Evolutionary conservation across 768 basidiomycete genomes (phyloP).

Genomic region (Rhodosporidiobolus odoratus): DNA sequence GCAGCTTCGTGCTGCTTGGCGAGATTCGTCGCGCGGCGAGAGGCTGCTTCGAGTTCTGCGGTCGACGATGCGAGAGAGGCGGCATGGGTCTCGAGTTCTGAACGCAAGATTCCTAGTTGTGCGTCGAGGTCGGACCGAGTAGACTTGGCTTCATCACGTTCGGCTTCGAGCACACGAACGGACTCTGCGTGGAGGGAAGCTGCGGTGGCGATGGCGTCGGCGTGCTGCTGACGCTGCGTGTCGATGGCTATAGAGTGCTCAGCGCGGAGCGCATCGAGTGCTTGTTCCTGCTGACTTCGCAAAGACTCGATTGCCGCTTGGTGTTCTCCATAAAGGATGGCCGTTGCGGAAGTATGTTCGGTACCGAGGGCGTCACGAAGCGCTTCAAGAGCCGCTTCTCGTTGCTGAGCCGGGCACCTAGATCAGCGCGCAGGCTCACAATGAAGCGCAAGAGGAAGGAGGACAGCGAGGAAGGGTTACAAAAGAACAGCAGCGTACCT

Average conservation of each 20-base stretch:
- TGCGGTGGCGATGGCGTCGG: conserved; percentile 48
- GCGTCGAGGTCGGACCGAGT: conserved; percentile 52
- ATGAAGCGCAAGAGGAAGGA: too few relatives aligned
- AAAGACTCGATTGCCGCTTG: neutral
- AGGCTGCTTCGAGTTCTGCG: neutral
- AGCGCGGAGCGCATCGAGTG: conserved; percentile 51
- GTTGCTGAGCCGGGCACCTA: neutral
- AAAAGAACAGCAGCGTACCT: too few relatives aligned
- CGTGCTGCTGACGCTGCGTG: conserved; percentile 54
- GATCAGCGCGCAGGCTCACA: too few relatives aligned
- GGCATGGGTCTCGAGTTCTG: neutral
- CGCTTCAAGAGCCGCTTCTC: conserved; percentile 2
- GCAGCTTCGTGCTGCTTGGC: conserved; percentile 13
- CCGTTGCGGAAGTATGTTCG: neutral
- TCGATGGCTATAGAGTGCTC: conserved; percentile 39
- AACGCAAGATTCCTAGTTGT: neutral
- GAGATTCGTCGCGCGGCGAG: conserved; percentile 15
- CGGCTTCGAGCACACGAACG: conserved; percentile 43
- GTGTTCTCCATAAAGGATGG: conserved; percentile 4
- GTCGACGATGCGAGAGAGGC: neutral
- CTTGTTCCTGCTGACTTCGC: conserved; percentile 16
- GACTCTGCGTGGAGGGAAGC: conserved; percentile 45
- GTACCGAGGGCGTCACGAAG: neutral
- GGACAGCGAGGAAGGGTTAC: neutral
- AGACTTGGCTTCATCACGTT: conserved; percentile 51